Evolutionary conservation across 2,329 filamentous ascomycete species (phyloP).

Genomic region (Ceratocystis papillata): DNA sequence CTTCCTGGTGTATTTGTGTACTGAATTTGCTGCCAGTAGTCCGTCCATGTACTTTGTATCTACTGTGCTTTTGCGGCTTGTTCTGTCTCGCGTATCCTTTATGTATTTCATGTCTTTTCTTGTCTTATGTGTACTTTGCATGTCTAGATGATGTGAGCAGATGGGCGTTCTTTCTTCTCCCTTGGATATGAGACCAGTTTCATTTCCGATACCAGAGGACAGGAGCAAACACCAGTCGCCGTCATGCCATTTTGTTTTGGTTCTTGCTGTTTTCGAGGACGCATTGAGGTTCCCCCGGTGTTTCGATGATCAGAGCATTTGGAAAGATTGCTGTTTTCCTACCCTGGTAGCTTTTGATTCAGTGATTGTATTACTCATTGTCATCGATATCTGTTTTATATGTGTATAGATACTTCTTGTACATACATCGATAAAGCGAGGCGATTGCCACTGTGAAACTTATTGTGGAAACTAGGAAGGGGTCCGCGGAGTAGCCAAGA

Average conservation of each 20-base stretch:
- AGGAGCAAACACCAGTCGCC: neutral
- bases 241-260: neutral
- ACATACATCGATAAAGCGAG: neutral
- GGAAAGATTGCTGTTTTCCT: neutral
- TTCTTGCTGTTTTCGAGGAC: neutral
- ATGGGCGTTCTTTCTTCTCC: neutral
- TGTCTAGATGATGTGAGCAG: neutral
- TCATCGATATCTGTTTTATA: too few relatives aligned
- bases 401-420: neutral
- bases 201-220: neutral
- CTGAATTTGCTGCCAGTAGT: too few relatives aligned
- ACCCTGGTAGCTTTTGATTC: neutral
- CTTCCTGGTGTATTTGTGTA: too few relatives aligned
- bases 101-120: neutral
- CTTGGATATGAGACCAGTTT: neutral
- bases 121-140: neutral
- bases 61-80: neutral
- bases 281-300: neutral
- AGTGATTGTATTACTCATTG: neutral
- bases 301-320: neutral
- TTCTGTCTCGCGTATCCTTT: too few relatives aligned
- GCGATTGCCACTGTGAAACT: neutral
- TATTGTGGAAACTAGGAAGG: neutral
- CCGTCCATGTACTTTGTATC: neutral
- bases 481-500: neutral